Evolutionary conservation across 371 early-diverging fungal species (phyloP), one percentile per base, ranked within the genome.

Genomic region (Mortierella sp.): DNA sequence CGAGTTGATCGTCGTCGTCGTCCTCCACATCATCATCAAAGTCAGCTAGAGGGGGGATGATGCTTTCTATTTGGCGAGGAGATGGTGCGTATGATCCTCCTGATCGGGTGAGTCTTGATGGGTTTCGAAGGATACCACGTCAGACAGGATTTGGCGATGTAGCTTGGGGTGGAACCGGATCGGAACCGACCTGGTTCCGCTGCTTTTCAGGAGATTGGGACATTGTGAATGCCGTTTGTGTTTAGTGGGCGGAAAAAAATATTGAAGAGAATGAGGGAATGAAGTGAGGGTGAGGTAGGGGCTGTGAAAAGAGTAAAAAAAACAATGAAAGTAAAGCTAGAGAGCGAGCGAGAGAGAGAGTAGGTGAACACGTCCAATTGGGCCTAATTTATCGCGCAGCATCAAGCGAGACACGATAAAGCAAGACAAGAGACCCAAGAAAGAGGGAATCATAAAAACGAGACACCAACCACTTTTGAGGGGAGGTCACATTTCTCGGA

Each of bases 51-150:
- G 72, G 68, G 0, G 76, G 76, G 13, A 79, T 75, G 44, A 79
- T 79, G 39, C 70, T 79, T 24, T 73, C 39, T 37, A 44, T 45
- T 47, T 65, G 76, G 14, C 65, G 70, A 6, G 40, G 8, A 13
- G 58, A 29, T 41, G n/a, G 37, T 4, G n/a, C n/a, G 19, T 34
- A 34, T 19, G 58, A 69, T 29, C 31, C n/a, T n/a, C n/a, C 24
- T 11, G 39, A 22, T 26, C 22, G 72, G 34, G 47, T 31, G 19
- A 26, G 43, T 22, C 29, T n/a, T 13, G 68, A 39, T 16, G 37
- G 24, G 40, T 79, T 79, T 19, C 75, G 75, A 31, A 74, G 71
- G 53, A 79, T 74, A 34, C 79, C 71, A 0, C 68, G 75, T n/a
- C 70, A 67, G 14, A 47, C 34, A 37, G 71, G 26, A n/a, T n/a